Base-by-base conservation (phyloP, 805 yeast genomes). In the Teunomyces stri region DNA sequence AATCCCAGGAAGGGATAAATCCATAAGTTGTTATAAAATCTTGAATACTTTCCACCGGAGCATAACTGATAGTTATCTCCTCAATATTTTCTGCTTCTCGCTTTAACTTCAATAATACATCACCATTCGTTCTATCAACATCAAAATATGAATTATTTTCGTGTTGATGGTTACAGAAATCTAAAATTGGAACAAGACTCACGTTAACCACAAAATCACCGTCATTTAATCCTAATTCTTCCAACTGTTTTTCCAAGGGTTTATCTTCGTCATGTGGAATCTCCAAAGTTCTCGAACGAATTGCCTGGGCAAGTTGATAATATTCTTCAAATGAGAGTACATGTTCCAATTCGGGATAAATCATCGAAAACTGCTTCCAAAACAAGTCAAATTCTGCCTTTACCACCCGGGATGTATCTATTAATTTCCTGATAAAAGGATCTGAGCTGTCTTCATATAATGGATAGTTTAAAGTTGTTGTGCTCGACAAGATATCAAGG, bases 151-250 rank as follows among this genome's bases (percentile, higher is more conserved):
- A 79, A 60, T 82, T 83, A 40, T 68, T 65, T 22, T 54, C 34
- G 47, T 68, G 69, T 37, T 68, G 64, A 58, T 85, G 92, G 59
- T 85, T 85, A 5, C 78, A 86, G 70, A 79, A 85, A 61, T 85
- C 92, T 27, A 85, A 55, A 1, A 82, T 50, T 0, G 92, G 90
- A 0, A 85, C 87, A 46, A 85, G 59, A 0, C 87, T 76, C 0
- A 82, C 72, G 43, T 78, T 75, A 4, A 78, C 77, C 4, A 61
- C 55, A 51, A 69, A 82, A 38, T 74, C 79, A 10, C 69, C 76
- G 1, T 21, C 28, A 2, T 38, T 30, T 3, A 40, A 15, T 13
- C 36, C 35, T 9, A 39, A 40, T 6, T 27, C 25, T 5, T 21
- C 25, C 25, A 43, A 18, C 22, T 39, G 5, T 21, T 34, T 6